Evolutionary conservation across 352 stramenopile genomes (phyloP), one percentile per base, ranked within the genome.

Genomic region (Phytophthora pisi): DNA sequence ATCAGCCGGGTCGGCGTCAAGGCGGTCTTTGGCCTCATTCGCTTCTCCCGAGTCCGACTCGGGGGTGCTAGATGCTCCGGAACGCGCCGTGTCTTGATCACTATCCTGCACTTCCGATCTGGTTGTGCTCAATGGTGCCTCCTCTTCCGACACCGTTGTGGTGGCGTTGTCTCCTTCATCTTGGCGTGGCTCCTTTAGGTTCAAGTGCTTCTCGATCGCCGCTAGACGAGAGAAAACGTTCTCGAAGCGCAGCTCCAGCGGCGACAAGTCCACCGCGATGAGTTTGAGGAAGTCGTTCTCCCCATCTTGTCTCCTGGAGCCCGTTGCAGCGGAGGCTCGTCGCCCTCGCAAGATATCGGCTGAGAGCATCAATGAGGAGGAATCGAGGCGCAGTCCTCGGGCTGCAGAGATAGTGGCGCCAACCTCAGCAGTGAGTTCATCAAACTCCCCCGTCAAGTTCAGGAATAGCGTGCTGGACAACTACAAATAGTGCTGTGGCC

Each of bases 231-330:
- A 73, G 24, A 88, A 79, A 40, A 88, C 59, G 23, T 82, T 64
- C 11, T 86, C 72, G 38, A 91, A 86, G 6, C 81, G 80, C 3
- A 73, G 51, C 47, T 91, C 75, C 46, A 91, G 55, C 13, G 74
- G 74, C 26, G 81, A 88, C 8, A 84, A 66, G 43, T 84, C 75
- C 45, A 84, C 66, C 3, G 78, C 67, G 30, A 83, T 76, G 51
- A 76, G 52, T 68, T 86, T 83, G 30, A 76, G 46, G 61, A 83
- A 80, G 20, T 83, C 77, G 11, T 70, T 86, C 13, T 72, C 61
- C n/a, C 50, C 51, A 11, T 64, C 65, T 42, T 61, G 43, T 38
- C 43, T 67, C 9, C 18, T 49, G 18, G 26, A 18, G 24, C 16
- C 13, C 23, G 59, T 28, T 36, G 49, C 31, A 45, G 31, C 38